Evolutionary conservation across 495 filamentous ascomycete genomes (phyloP), one percentile per base, ranked within the genome.

Genomic region (Diplogelasinospora grovesii): DNA sequence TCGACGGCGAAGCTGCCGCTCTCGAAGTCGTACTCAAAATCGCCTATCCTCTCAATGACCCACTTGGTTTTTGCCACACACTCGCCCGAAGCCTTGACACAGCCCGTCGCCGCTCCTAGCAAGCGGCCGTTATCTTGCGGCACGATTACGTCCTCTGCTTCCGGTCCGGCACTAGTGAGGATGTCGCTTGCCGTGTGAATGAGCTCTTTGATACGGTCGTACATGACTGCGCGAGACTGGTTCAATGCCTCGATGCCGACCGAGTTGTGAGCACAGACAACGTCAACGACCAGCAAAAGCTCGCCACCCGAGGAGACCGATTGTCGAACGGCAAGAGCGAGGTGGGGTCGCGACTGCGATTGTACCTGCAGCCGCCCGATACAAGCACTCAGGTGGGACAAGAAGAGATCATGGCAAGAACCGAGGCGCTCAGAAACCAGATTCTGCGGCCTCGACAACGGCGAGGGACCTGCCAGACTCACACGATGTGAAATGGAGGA

Each of bases 351-450:
- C 13, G 89, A 90, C 41, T 89, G 83, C 6, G 87, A 88, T 55
- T 95, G 86, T 39, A 95, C 73, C 49, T 94, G 86, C 22, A 94
- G 68, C n/a, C 75, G 73, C 10, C 93, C 92, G 61, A 95, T 89
- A 55, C 96, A 95, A 8, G 84, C 88, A 26, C 85, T 89, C 31
- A 97, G 75, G 50, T 84, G 81, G 21, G 89, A 87, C 23, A 98
- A 72, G 57, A 96, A 93, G 10, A 72, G 70, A 63, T 98, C 89
- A 60, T 95, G 89, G 22, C 81, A 79, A 26, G 71, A 66, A 46
- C 76, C 79, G 22, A 98, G 74, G 46, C 81, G 82, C 49, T 71
- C 70, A 31, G 71, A 76, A 40, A 75, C 66, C 18, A 78, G 58
- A 26, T 75, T 75, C 37, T 67, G 69, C 41, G 56, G 54, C 35